phyloP scores from a whole-genome alignment of 2,329 filamentous ascomycete genomes.

The Phaeophleospora eucalypticola region DNA sequence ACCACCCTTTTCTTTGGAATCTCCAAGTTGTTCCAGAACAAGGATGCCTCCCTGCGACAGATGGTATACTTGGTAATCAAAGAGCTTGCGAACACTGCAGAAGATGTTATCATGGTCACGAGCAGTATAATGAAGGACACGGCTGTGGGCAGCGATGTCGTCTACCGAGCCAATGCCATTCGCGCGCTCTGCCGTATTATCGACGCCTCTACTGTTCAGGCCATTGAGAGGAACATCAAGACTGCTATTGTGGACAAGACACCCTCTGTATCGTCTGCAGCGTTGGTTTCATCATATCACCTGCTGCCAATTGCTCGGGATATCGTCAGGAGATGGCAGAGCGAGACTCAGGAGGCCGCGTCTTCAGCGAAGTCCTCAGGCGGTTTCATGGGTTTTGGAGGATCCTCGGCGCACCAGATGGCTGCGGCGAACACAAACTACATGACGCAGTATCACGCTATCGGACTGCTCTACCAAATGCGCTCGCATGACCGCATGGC shows the following conservation, averaged over 20 bases:
- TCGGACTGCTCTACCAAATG: slow-evolving; percentile 97
- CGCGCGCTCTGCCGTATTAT: slow-evolving; percentile 94
- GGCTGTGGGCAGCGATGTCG: slow-evolving; percentile 85
- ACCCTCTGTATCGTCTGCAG: slow-evolving; percentile 92
- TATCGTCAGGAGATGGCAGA: slow-evolving; percentile 95
- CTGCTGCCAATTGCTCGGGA: slow-evolving; percentile 93
- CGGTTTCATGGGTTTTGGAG: slow-evolving; percentile 88
- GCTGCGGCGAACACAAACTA: slow-evolving; percentile 76
- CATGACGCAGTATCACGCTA: slow-evolving; percentile 98
- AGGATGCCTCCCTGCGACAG: slow-evolving; percentile 94
- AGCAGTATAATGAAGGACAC: slow-evolving; percentile 99
- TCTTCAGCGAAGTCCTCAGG: slow-evolving; percentile 85
- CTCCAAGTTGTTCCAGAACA: slow-evolving; percentile 99
- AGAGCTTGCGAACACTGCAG: slow-evolving; percentile 89
- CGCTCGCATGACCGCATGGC: slow-evolving; percentile 96
- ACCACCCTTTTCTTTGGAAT: slow-evolving; percentile 98
- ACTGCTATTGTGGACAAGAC: slow-evolving; percentile 99
- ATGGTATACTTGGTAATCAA: slow-evolving; percentile 99
- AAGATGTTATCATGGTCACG: slow-evolving; percentile 99
- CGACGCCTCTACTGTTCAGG: slow-evolving; percentile 91
- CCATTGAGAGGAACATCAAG: slow-evolving; percentile 97
- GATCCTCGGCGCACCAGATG: slow-evolving; percentile 67
- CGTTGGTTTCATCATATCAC: slow-evolving; percentile 94
- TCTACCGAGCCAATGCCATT: slow-evolving; percentile 94
- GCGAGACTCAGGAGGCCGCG: slow-evolving; percentile 94